These are phyloP conservation scores for Annulohypoxylon stygium DNA, from an alignment of 495 filamentous ascomycete genomes.

Conservation along the genomic window DNA sequence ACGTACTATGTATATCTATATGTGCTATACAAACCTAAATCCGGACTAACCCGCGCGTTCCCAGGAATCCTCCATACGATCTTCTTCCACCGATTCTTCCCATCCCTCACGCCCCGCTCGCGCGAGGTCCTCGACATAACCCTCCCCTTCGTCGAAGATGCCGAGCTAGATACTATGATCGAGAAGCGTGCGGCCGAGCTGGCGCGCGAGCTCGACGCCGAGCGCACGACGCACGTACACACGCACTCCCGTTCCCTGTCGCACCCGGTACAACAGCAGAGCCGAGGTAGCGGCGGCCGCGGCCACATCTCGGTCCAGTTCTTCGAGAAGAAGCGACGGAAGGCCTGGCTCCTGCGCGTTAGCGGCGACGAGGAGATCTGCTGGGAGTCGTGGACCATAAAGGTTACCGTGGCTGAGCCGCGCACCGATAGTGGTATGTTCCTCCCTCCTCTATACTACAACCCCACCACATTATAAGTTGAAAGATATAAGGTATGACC, in stretches of 20 bases:
- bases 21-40: neutral
- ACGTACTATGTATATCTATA: neutral
- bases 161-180: conserved; percentile 91
- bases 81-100: conserved; percentile 99
- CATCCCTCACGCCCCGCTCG: conserved; percentile 82
- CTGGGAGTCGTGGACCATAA: conserved; percentile 96
- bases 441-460: neutral
- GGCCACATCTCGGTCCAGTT: conserved; percentile 91
- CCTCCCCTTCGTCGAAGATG: conserved; percentile 87
- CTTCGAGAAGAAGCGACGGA: conserved; percentile 90
- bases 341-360: conserved; percentile 82
- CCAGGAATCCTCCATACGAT: conserved; percentile 94
- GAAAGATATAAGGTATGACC: neutral
- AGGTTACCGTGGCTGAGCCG: conserved; percentile 90
- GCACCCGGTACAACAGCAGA: conserved; percentile 34
- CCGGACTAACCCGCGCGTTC: conserved; percentile 19
- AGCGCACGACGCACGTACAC: conserved; percentile 51
- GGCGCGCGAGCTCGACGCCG: conserved; percentile 72
- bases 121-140: conserved; percentile 94
- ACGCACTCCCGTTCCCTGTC: conserved; percentile 39
- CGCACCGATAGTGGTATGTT: conserved; percentile 85
- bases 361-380: conserved; percentile 89
- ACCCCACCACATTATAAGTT: neutral
- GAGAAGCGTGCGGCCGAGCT: conserved; percentile 85
- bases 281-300: conserved; percentile 64